phyloP scores from a whole-genome alignment of 495 filamentous ascomycete species.

The Aspergillus avenaceus region DNA sequence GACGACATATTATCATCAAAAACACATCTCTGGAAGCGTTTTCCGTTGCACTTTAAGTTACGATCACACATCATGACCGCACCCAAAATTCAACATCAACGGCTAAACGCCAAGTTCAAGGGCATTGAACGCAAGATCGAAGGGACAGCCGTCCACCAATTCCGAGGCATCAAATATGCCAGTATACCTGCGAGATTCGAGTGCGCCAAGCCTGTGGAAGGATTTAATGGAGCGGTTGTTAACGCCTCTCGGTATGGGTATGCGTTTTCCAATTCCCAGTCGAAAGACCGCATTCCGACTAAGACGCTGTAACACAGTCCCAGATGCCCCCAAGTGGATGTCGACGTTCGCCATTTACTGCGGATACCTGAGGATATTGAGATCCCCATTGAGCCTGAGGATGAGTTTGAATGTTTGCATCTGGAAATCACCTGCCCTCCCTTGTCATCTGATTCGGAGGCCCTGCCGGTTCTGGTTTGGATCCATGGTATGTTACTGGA shows the following conservation, averaged over 20 bases:
- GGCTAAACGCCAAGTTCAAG: conserved; percentile 30
- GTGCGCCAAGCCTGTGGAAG: conserved; percentile 20
- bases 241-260: conserved; percentile 36
- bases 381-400: conserved; percentile 28
- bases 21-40: too few relatives aligned
- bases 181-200: conserved; percentile 34
- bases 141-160: conserved; percentile 23
- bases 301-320: conserved; percentile 18
- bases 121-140: conserved; percentile 17
- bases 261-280: neutral
- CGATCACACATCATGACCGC: conserved; percentile 18
- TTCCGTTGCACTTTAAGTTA: too few relatives aligned
- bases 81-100: conserved; percentile 21
- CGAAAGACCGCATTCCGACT: neutral
- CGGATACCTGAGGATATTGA: conserved; percentile 33
- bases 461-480: conserved; percentile 40
- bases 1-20: neutral
- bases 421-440: conserved; percentile 38
- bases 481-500: conserved; percentile 31
- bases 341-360: conserved; percentile 36
- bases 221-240: conserved; percentile 23
- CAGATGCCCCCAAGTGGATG: conserved; percentile 32
- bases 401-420: conserved; percentile 44
- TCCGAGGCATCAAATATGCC: conserved; percentile 36
- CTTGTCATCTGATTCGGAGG: neutral